Evolutionary conservation across 192 early-diverging fungal genomes (phyloP).

Genomic region (Umbelopsis isabellina): DNA sequence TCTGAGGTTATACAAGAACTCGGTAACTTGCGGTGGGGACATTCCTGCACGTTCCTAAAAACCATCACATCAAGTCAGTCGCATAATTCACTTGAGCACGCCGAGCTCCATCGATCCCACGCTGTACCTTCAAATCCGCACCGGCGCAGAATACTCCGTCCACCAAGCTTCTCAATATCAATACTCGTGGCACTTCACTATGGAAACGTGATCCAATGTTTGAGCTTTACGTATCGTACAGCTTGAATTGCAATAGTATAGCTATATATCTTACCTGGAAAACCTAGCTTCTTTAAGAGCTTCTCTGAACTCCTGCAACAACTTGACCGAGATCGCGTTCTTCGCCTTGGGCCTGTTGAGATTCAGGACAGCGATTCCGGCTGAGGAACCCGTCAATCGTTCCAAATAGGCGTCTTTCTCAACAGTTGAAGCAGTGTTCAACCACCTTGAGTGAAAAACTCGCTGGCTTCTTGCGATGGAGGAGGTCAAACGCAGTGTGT

Average conservation of each 20-base stretch:
- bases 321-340: constrained; percentile 86
- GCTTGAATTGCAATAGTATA: background rate
- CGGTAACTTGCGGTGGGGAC: constrained; percentile 72
- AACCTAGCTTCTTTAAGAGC: constrained; percentile 67
- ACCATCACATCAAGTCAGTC: background rate
- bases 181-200: constrained; percentile 66
- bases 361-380: constrained; percentile 79
- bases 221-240: background rate
- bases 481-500: background rate
- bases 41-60: constrained; percentile 80
- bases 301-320: constrained; percentile 72
- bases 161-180: constrained; percentile 80
- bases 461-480: background rate
- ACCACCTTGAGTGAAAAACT: background rate
- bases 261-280: constrained; percentile 54
- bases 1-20: constrained; percentile 81
- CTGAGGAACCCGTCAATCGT: constrained; percentile 35
- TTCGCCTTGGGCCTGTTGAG: constrained; percentile 84
- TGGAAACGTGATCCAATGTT: background rate
- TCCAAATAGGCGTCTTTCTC: constrained; percentile 52
- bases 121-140: constrained; percentile 85
- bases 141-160: constrained; percentile 91
- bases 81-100: background rate
- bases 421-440: background rate
- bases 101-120: background rate